Evolutionary conservation across 805 yeast genomes (phyloP).

Genomic region (Debaryomyces hansenii): DNA sequence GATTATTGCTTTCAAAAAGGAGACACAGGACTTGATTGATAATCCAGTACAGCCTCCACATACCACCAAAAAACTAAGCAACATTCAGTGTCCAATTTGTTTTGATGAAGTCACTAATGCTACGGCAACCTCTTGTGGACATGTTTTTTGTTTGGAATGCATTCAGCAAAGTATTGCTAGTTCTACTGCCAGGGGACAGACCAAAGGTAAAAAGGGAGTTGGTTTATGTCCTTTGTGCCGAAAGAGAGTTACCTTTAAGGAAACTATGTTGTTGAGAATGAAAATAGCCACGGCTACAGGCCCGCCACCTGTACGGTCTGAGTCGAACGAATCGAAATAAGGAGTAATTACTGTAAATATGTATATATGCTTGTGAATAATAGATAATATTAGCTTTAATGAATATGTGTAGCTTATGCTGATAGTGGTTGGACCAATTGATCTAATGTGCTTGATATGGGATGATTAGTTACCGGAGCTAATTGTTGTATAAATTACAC

Average conservation of each 20-base stretch:
- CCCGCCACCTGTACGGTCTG: constrained; percentile 14
- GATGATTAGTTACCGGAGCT: too few relatives aligned
- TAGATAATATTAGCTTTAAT: neutral
- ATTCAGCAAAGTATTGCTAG: constrained; percentile 40
- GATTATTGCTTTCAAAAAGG: constrained; percentile 36
- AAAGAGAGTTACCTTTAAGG: constrained; percentile 37
- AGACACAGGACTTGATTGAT: constrained; percentile 33
- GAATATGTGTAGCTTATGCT: neutral
- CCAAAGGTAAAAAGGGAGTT: constrained; percentile 33
- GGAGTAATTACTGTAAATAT: neutral
- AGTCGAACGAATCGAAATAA: too few relatives aligned
- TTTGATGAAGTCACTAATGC: constrained; percentile 41
- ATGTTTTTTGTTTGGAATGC: constrained; percentile 43
- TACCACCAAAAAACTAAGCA: constrained; percentile 30
- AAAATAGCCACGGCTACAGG: constrained; percentile 12
- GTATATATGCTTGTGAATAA: neutral
- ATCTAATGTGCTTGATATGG: too few relatives aligned
- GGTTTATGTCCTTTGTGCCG: constrained; percentile 48
- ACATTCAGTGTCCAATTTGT: constrained; percentile 45
- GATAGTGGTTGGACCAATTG: neutral
- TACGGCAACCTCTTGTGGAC: constrained; percentile 45
- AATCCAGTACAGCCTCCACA: constrained; percentile 22
- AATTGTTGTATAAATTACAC: too few relatives aligned
- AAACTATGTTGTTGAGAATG: constrained; percentile 26
- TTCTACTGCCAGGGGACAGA: constrained; percentile 44